phyloP scores from a whole-genome alignment of 2,329 filamentous ascomycete genomes.

The Myriosclerotinia curreyana region DNA sequence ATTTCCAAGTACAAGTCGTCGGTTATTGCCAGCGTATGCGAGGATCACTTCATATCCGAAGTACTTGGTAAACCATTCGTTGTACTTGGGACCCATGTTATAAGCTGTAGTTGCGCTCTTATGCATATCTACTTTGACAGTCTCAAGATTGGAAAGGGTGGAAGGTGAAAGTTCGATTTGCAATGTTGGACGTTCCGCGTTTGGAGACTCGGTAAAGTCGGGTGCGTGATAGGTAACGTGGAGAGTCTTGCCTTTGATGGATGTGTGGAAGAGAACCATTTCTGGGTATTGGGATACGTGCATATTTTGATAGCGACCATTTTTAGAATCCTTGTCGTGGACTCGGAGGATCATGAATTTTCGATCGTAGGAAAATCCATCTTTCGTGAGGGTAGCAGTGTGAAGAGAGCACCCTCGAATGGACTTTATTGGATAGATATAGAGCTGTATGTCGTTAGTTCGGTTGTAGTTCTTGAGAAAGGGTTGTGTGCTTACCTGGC shows the following conservation, averaged over 20 bases:
- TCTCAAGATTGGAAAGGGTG: slow-evolving; percentile 44
- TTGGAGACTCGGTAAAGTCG: neutral
- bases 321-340: slow-evolving; percentile 33
- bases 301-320: slow-evolving; percentile 52
- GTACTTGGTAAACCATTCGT: slow-evolving; percentile 64
- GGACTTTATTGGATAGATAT: slow-evolving; percentile 72
- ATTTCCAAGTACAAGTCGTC: slow-evolving; percentile 57
- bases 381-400: slow-evolving; percentile 53
- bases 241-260: slow-evolving; percentile 46
- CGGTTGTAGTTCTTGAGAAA: too few species aligned
- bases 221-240: slow-evolving; percentile 43
- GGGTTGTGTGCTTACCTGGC: neutral
- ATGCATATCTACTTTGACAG: slow-evolving; percentile 56
- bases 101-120: slow-evolving; percentile 56
- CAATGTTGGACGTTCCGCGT: slow-evolving; percentile 40
- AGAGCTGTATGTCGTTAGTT: slow-evolving; percentile 49
- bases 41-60: slow-evolving; percentile 62
- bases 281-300: slow-evolving; percentile 56
- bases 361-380: slow-evolving; percentile 64
- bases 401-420: slow-evolving; percentile 59
- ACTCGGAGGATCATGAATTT: slow-evolving; percentile 66
- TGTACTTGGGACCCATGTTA: slow-evolving; percentile 59
- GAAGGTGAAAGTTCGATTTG: slow-evolving; percentile 56
- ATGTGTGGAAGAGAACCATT: slow-evolving; percentile 62
- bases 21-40: slow-evolving; percentile 61